Base-by-base conservation (phyloP, 2,329 filamentous ascomycete species). In the Claviceps sorghi region DNA sequence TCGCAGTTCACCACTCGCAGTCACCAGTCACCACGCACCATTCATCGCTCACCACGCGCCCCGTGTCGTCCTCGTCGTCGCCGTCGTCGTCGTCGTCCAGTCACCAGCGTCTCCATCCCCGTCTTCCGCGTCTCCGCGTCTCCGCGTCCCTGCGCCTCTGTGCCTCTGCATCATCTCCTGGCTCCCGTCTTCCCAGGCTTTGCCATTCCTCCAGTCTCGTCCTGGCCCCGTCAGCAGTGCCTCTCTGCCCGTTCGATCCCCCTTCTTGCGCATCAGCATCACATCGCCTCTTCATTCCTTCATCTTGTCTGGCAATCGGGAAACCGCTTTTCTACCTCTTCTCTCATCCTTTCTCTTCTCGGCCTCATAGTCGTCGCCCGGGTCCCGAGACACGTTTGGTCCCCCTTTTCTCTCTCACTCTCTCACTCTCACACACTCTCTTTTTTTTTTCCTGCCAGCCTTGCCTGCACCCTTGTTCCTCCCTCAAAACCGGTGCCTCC, bases 191-290 rank as follows among this genome's bases (percentile, higher is more conserved):
- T 5, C 26, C 26, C 26, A 26, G 5, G 26, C 26, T 26, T 26
- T 26, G 26, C 26, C 17, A 17, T n/a, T n/a, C 17, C 38, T n/a
- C 38, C 38, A 19, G 17, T 19, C n/a, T 26, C 26, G 26, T 36
- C 34, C 34, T 36, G 34, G 10, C 11, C 32, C 34, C 17, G 36
- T 43, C 42, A 29, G 19, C 42, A 29, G 19, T 46, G 38, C 47
- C 43, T 46, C 36, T 42, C 42, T 36, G 50, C 50, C 51, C 38
- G 53, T 40, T 48, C 34, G 45, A 50, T 46, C 49, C 53, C 44
- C 51, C 53, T 44, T 38, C 36, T 41, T 51, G 40, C 32, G 26
- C 34, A 44, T 17, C 17, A 22, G 17, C 41, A 45, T 30, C 43
- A 42, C n/a, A 32, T n/a, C 32, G 13, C 34, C 15, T 30, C 42